A percentile compares a stretch with the other conserved stretches of the same genome.
Evolutionary conservation across 1,284 basidiomycete genomes (phyloP).

Genomic region (Heterobasidion parviporum): DNA sequence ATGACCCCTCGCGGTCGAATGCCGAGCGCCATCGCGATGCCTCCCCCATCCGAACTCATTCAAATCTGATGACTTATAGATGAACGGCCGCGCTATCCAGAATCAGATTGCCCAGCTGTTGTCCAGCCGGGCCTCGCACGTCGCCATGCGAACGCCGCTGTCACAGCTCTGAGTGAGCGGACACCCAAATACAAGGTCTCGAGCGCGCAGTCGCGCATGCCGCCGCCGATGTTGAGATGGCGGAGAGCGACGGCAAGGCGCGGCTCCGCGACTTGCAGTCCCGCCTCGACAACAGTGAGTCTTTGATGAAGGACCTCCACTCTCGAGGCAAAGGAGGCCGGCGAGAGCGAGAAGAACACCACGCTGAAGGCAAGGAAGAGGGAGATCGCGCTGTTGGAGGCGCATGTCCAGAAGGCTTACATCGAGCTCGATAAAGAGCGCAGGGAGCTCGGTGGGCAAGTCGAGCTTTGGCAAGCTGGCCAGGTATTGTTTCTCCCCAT

Average conservation of each 20-base stretch:
- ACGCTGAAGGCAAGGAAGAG: constrained; percentile 44
- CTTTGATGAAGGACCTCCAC: constrained; percentile 40
- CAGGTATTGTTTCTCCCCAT: constrained; percentile 44
- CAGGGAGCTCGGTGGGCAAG: constrained; percentile 55
- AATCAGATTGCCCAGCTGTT: constrained; percentile 43
- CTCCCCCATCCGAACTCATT: constrained; percentile 22
- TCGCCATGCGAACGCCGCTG: not conserved
- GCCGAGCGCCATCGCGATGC: constrained; percentile 72
- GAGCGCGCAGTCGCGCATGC: constrained; percentile 38
- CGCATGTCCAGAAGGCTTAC: constrained; percentile 37
- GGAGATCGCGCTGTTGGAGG: constrained; percentile 45
- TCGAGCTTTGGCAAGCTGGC: constrained; percentile 77
- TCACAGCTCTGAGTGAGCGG: constrained; percentile 36
- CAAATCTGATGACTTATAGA: constrained; percentile 5
- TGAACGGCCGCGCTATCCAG: constrained; percentile 31
- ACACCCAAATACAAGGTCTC: constrained; percentile 42
- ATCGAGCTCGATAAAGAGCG: constrained; percentile 58
- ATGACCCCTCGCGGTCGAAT: constrained; percentile 53
- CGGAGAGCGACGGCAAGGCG: constrained; percentile 34
- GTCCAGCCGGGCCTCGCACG: constrained; percentile 20
- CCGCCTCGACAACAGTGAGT: constrained; percentile 39
- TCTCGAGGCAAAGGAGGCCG: constrained; percentile 41
- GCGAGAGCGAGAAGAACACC: constrained; percentile 42
- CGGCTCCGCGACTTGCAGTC: constrained; percentile 40
- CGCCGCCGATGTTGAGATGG: constrained; percentile 36